phyloP scores from a whole-genome alignment of 83 land plant genomes.

The Thuja plicata region DNA sequence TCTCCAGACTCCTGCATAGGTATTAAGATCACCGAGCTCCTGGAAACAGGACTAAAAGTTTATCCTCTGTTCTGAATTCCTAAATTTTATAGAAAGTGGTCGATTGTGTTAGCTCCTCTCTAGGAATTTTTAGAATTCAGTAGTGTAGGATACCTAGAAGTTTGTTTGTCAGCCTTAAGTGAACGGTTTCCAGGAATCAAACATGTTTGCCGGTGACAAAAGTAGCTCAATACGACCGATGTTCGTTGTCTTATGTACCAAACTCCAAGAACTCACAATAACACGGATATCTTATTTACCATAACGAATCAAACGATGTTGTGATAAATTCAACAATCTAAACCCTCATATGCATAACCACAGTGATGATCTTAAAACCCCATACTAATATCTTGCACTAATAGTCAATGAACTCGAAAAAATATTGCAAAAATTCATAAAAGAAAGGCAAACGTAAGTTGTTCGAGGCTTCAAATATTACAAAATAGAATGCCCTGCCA shows the following conservation, averaged over 20 bases:
- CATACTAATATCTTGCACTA: background rate
- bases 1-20: background rate
- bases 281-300: background rate
- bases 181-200: background rate
- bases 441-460: too few relatives aligned
- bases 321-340: background rate
- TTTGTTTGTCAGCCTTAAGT: too few relatives aligned
- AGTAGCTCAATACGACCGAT: background rate
- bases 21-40: background rate
- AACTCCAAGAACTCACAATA: background rate
- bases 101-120: background rate
- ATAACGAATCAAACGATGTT: background rate
- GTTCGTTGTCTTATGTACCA: background rate
- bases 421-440: background rate
- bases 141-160: background rate
- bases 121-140: background rate
- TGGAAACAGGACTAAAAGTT: background rate
- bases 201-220: background rate
- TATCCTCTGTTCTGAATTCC: background rate
- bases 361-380: background rate
- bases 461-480: too few relatives aligned
- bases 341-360: background rate
- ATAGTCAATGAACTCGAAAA: background rate
- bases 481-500: too few relatives aligned
- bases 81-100: background rate